These are phyloP conservation scores for Neurospora sublineolata DNA, from an alignment of 495 filamentous ascomycete species.

Conservation along the genomic window DNA sequence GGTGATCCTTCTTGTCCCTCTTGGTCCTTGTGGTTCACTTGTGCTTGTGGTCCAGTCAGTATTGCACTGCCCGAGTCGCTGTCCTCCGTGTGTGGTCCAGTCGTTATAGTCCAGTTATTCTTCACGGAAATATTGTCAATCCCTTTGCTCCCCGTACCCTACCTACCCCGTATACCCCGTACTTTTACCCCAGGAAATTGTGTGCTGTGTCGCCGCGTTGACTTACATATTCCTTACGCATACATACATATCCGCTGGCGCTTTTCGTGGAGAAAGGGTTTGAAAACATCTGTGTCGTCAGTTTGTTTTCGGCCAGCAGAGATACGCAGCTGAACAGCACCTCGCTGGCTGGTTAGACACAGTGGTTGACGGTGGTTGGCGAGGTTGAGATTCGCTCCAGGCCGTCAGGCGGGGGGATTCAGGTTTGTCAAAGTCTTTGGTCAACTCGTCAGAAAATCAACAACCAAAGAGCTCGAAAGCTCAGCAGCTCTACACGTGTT, in stretches of 20 bases:
- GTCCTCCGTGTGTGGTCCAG: neutral
- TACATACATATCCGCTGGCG: neutral
- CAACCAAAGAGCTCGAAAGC: neutral
- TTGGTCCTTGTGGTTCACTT: neutral
- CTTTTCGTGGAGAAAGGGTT: neutral
- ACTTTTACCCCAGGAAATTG: neutral
- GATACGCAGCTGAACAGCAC: neutral
- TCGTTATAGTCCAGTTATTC: neutral
- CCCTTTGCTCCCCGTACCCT: neutral
- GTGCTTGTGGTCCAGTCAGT: neutral
- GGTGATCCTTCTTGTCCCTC: neutral
- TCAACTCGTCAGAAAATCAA: neutral
- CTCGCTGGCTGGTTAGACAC: neutral
- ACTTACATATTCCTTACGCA: neutral
- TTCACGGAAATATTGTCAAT: neutral
- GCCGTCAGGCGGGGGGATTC: neutral
- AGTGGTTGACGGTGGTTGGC: neutral
- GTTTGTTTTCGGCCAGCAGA: neutral
- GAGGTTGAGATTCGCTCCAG: neutral
- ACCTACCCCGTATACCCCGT: neutral
- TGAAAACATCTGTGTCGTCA: neutral
- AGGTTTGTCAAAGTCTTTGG: neutral
- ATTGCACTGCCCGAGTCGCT: neutral
- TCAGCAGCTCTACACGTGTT: neutral
- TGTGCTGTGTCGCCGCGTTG: neutral